phyloP scores from a whole-genome alignment of 2,329 filamentous ascomycete species.

The Scopulariopsis brevicaulis region DNA sequence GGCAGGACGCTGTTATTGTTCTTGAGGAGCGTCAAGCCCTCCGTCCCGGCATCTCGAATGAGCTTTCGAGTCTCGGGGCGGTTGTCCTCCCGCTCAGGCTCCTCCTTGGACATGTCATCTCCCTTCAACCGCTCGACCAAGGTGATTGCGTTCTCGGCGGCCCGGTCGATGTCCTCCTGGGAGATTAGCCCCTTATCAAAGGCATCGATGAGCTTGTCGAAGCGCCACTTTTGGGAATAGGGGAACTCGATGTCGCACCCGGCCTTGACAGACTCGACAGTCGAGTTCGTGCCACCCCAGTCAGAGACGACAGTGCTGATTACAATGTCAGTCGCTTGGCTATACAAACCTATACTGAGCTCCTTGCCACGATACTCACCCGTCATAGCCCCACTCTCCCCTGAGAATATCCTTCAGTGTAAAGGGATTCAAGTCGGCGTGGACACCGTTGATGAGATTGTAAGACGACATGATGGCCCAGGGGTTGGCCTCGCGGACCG shows the following conservation, averaged over 20 bases:
- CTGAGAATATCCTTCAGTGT: slow-evolving; percentile 45
- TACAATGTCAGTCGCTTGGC: background rate
- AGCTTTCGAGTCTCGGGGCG: slow-evolving; percentile 44
- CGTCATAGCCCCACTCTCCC: slow-evolving; percentile 52
- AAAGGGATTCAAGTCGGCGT: slow-evolving; percentile 44
- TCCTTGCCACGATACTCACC: slow-evolving; percentile 22
- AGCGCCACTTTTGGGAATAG: slow-evolving; percentile 40
- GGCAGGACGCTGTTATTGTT: slow-evolving; percentile 50
- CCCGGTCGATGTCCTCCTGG: slow-evolving; percentile 38
- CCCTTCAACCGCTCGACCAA: slow-evolving; percentile 51
- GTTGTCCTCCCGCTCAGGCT: slow-evolving; percentile 45
- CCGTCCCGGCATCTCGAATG: slow-evolving; percentile 48
- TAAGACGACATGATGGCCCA: slow-evolving; percentile 62
- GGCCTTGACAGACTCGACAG: slow-evolving; percentile 39
- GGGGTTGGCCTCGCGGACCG: slow-evolving; percentile 55
- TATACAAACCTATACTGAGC: background rate
- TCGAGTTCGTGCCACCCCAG: slow-evolving; percentile 47
- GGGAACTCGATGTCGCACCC: slow-evolving; percentile 50
- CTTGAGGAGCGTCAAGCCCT: slow-evolving; percentile 54
- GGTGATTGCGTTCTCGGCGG: slow-evolving; percentile 48
- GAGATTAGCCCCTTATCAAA: slow-evolving; percentile 35
- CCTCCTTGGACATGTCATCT: slow-evolving; percentile 43
- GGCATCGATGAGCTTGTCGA: slow-evolving; percentile 44
- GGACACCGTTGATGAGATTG: slow-evolving; percentile 53
- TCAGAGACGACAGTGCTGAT: slow-evolving; percentile 38